Evolutionary conservation across 164 flowering plant species (phyloP), one percentile per base, ranked within the genome.

Genomic region (Chimonanthus salicifolius): DNA sequence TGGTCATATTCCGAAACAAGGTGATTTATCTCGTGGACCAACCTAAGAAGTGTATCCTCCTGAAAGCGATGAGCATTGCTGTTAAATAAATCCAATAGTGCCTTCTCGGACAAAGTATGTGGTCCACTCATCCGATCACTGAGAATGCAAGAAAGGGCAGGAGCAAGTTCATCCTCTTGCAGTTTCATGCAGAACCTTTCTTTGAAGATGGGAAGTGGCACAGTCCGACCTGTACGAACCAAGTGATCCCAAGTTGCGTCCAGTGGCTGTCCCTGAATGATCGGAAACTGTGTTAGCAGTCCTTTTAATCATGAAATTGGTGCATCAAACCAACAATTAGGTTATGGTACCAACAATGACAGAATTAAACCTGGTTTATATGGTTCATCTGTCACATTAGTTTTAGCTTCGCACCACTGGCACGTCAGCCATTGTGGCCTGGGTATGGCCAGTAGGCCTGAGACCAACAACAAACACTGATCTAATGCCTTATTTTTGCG

Each of bases 241-340:
- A 92, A 77, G 78, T 89, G 88, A 68, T 83, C 79, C 94, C 94
- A 94, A 13, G 97, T 88, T 72, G 73, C 79, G 58, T 92, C 97
- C 82, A 92, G 65, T 10, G 82, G 70, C 62, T 85, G 87, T n/a
- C 69, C 87, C 97, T 92, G 84, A 16, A 78, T 58, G 67, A 62
- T 73, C 68, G 68, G 6, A 58, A 20, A 46, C 64, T 3, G 16
- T 43, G 33, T 74, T 72, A 74, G 71, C 63, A 15, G 11, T 54
- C 73, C 9, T 54, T 44, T 7, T 18, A 66, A 54, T 54, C 16
- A 54, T 11, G 60, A n/a, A 54, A 54, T 54, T n/a, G 16, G 16
- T 11, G 16, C 5, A n/a, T 5, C 16, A 9, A 54, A 10, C 11
- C 60, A 54, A 54, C 16, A 54, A 54, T 54, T 54, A n/a, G 16